Evolutionary conservation across 2,329 filamentous ascomycete genomes (phyloP), one percentile per base, ranked within the genome.

Genomic region (Cladosporium sp.): DNA sequence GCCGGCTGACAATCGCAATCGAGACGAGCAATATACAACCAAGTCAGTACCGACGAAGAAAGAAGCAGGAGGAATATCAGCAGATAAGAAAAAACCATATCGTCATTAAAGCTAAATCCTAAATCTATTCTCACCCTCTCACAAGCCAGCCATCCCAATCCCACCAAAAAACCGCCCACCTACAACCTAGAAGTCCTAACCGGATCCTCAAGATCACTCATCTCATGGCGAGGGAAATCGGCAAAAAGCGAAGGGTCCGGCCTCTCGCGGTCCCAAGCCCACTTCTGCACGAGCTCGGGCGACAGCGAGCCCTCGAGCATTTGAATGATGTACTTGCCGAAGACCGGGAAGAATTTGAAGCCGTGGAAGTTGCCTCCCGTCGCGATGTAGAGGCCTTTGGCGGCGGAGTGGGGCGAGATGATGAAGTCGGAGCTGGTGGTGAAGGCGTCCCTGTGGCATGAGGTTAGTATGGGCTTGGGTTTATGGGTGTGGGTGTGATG

Each of bases 211-310:
- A 83, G 59, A 57, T 82, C 76, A 46, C 67, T 75, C 72, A 83
- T 74, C 71, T 84, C 79, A 3, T 70, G 69, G 41, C 75, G 72
- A 7, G 81, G 80, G 64, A 72, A 84, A 59, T 80, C 78, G 7
- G 75, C 70, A 57, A 80, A 80, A 9, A 71, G 59, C 2, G 70
- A 66, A 3, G 71, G 63, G 56, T 81, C 76, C 2, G 80, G 79
- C 18, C 78, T 67, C 59, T 80, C 75, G 11, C 81, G 73, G 62
- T 85, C 79, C 78, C 78, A 81, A 4, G 76, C 76, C 78, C 78
- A 81, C 56, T 73, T 74, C 43, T 65, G 57, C 41, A 59, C 58
- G 51, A 80, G 58, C 46, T 74, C 72, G 0, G 70, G 57, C 6
- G 68, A 62, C 15, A 82, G 62, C 12, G 50, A 47, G n/a, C 63